A percentile compares a stretch with the other conserved stretches of the same genome.
Evolutionary conservation across 108 stramenopile genomes (phyloP).

Genomic region (Chaetoceros tenuissimus): DNA sequence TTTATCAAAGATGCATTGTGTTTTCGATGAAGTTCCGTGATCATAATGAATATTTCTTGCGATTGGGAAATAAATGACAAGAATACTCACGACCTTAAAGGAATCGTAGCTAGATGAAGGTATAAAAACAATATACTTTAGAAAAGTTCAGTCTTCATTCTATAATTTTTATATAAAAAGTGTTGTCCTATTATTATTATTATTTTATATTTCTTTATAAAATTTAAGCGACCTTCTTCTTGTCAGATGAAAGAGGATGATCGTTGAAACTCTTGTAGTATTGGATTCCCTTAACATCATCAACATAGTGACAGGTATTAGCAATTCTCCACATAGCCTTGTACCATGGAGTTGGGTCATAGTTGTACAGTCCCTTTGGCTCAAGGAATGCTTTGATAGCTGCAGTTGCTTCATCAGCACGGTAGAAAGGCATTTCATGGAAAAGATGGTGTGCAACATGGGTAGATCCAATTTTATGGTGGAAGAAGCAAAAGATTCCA

Average conservation of each 20-base stretch:
- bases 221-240: constrained; percentile 26
- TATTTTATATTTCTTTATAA: too few relatives aligned
- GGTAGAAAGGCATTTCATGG: constrained; percentile 98
- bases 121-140: too few relatives aligned
- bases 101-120: too few relatives aligned
- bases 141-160: too few relatives aligned
- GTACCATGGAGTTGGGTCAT: constrained; percentile 84
- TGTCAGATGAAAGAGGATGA: constrained; percentile 57
- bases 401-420: constrained; percentile 89
- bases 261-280: constrained; percentile 83
- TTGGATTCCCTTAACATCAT: constrained; percentile 71
- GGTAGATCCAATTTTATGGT: constrained; percentile 94
- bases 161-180: too few relatives aligned
- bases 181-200: too few relatives aligned
- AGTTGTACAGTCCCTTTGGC: constrained; percentile 89
- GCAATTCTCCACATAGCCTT: constrained; percentile 84
- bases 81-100: too few relatives aligned
- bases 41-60: too few relatives aligned
- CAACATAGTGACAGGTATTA: constrained; percentile 86
- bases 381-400: constrained; percentile 80
- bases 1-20: too few relatives aligned
- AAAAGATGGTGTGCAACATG: constrained; percentile 98
- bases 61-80: too few relatives aligned
- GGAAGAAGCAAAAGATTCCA: constrained; percentile 93
- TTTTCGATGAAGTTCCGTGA: too few relatives aligned